Percentiles rank a stretch among this genome's conserved stretches.
phyloP scores from a whole-genome alignment of 108 stramenopile species.

The Nitzschia sp. region DNA sequence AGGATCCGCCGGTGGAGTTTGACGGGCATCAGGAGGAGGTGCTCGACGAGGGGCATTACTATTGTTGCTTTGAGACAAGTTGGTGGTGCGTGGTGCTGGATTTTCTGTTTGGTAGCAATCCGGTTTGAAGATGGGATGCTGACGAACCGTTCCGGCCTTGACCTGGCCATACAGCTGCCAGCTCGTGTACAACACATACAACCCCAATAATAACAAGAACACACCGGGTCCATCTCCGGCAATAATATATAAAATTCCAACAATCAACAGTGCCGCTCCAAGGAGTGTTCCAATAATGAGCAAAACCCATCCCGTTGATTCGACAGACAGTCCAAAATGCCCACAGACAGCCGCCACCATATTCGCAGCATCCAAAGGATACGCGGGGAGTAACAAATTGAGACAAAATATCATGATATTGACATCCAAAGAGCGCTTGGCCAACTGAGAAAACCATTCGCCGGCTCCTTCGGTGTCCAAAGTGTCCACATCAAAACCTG shows the following conservation, averaged over 20 bases:
- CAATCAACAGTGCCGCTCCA: neutral
- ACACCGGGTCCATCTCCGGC: slow-evolving; percentile 12
- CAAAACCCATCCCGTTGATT: slow-evolving; percentile 6
- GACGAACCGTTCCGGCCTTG: neutral
- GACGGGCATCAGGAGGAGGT: neutral
- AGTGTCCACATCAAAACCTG: neutral
- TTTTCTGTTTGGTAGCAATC: slow-evolving; percentile 9
- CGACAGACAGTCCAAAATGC: slow-evolving; percentile 12
- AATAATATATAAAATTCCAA: slow-evolving; percentile 12
- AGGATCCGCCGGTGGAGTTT: neutral
- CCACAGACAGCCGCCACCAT: slow-evolving; percentile 17
- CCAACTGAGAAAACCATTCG: slow-evolving; percentile 18
- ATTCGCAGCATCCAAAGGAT: slow-evolving; percentile 27
- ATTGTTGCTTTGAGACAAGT: slow-evolving; percentile 6
- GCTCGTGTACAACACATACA: slow-evolving; percentile 12
- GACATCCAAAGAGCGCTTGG: slow-evolving; percentile 17
- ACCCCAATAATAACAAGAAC: slow-evolving; percentile 14
- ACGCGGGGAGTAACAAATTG: slow-evolving; percentile 21
- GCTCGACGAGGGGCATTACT: neutral
- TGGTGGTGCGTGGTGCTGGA: slow-evolving; percentile 2
- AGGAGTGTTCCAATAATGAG: slow-evolving; percentile 11
- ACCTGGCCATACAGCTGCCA: slow-evolving; percentile 7
- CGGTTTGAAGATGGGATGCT: slow-evolving; percentile 16
- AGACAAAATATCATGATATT: slow-evolving; percentile 20
- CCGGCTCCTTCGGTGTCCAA: slow-evolving; percentile 11